Percentiles rank a stretch among this genome's conserved stretches.
Evolutionary conservation across 208 protist genomes (phyloP).

Genomic region (Acanthamoeba triangularis): DNA sequence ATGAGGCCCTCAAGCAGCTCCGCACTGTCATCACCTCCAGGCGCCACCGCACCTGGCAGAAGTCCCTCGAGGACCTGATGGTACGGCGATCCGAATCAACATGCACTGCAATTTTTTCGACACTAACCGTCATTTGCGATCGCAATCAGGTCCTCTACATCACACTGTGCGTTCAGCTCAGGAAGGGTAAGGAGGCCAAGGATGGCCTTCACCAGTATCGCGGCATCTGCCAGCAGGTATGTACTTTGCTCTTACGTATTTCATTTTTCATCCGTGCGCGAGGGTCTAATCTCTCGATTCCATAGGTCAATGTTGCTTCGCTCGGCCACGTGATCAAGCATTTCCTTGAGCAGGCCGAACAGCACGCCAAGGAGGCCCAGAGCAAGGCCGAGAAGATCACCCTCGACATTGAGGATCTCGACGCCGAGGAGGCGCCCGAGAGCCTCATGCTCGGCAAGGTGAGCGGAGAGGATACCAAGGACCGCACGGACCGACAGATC

Average conservation of each 20-base stretch:
- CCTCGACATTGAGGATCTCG: conserved; percentile 85
- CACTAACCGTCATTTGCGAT: not conserved
- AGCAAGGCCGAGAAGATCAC: conserved; percentile 75
- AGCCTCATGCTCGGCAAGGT: conserved; percentile 85
- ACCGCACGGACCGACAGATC: conserved; percentile 83
- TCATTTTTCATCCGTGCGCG: not conserved
- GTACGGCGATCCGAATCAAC: conserved; percentile 9
- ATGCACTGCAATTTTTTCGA: not conserved
- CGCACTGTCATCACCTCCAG: conserved; percentile 71
- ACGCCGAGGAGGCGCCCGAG: conserved; percentile 88
- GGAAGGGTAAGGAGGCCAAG: conserved; percentile 82
- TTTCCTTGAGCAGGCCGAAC: conserved; percentile 86
- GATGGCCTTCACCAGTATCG: conserved; percentile 93
- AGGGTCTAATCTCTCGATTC: not conserved
- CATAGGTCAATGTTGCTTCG: conserved; percentile 82
- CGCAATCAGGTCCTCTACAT: conserved; percentile 79
- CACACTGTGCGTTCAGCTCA: conserved; percentile 88
- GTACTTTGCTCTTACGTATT: not conserved
- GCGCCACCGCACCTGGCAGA: conserved; percentile 73
- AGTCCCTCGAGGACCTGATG: conserved; percentile 70
- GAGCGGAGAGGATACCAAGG: conserved; percentile 81
- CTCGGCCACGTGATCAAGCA: conserved; percentile 88
- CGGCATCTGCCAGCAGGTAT: conserved; percentile 83
- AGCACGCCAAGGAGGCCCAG: conserved; percentile 81
- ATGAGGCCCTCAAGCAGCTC: conserved; percentile 71